A percentile compares a stretch with the other conserved stretches of the same genome.
These are phyloP conservation scores for Colletotrichum sp. DNA, from an alignment of 2,329 filamentous ascomycete species.

Conservation along the genomic window DNA sequence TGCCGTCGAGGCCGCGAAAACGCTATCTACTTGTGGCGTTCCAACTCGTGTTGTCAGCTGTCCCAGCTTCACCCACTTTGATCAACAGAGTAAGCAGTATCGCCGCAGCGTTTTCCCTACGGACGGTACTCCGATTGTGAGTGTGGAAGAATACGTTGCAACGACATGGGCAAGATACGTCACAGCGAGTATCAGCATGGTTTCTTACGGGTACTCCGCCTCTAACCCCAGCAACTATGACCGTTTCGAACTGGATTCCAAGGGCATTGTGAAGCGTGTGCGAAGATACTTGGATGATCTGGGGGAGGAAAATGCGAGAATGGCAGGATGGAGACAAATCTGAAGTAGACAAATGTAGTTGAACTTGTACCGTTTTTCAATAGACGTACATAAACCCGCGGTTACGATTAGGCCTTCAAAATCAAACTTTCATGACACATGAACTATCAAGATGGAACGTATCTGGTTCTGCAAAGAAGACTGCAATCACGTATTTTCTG, in stretches of 20 bases:
- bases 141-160: conserved; percentile 52
- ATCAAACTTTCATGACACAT: not conserved
- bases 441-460: not conserved
- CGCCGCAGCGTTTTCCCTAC: conserved; percentile 38
- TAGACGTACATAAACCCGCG: no score
- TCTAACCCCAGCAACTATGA: conserved; percentile 51
- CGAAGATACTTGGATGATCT: conserved; percentile 24
- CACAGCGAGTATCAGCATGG: conserved; percentile 41
- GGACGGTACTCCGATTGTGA: conserved; percentile 31
- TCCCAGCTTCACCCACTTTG: conserved; percentile 19
- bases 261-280: conserved; percentile 39
- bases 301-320: conserved; percentile 24
- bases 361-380: not conserved
- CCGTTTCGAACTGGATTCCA: conserved; percentile 48
- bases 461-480: not conserved
- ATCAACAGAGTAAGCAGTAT: conserved; percentile 19
- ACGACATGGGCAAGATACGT: conserved; percentile 55
- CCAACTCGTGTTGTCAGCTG: conserved; percentile 1
- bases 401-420: not conserved
- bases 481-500: not conserved
- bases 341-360: not conserved
- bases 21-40: not conserved
- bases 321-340: conserved; percentile 25
- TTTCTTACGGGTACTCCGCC: conserved; percentile 50
- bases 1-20: conserved; percentile 40